phyloP scores from a whole-genome alignment of 192 early-diverging fungal genomes.

The Gonapodya sp. region DNA sequence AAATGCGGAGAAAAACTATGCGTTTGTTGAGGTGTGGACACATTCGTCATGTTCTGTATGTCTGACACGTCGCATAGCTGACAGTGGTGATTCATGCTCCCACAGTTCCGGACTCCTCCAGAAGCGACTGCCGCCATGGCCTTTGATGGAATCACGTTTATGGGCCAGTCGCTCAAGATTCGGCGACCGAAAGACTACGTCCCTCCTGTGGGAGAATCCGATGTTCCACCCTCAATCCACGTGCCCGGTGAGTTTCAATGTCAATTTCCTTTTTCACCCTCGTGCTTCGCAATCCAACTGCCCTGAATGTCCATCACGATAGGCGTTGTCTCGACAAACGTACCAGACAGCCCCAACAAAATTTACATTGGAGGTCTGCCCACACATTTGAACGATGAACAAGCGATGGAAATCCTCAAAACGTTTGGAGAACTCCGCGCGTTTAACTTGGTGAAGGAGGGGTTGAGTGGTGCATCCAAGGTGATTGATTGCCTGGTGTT shows the following conservation, averaged over 20 bases:
- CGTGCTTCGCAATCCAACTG: no score
- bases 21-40: slow-evolving; percentile 77
- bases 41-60: neutral
- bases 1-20: slow-evolving; percentile 90
- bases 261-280: slow-evolving; percentile 11
- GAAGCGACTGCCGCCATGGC: slow-evolving; percentile 86
- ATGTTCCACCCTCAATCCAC: slow-evolving; percentile 43
- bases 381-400: slow-evolving; percentile 76
- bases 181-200: slow-evolving; percentile 91
- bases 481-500: slow-evolving; percentile 21
- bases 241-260: slow-evolving; percentile 30
- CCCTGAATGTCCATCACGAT: neutral
- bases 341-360: slow-evolving; percentile 85
- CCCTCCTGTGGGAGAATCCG: slow-evolving; percentile 32
- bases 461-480: slow-evolving; percentile 60
- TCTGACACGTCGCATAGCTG: slow-evolving; percentile 7
- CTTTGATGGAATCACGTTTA: slow-evolving; percentile 83
- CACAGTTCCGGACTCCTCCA: slow-evolving; percentile 73
- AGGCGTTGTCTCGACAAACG: slow-evolving; percentile 77
- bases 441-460: slow-evolving; percentile 90
- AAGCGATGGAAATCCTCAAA: slow-evolving; percentile 85
- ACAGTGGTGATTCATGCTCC: neutral
- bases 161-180: slow-evolving; percentile 74
- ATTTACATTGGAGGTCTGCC: slow-evolving; percentile 92
- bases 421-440: slow-evolving; percentile 88